Base-by-base conservation (phyloP, 2,329 filamentous ascomycete genomes). In the Aspergillus pseudotamarii region DNA sequence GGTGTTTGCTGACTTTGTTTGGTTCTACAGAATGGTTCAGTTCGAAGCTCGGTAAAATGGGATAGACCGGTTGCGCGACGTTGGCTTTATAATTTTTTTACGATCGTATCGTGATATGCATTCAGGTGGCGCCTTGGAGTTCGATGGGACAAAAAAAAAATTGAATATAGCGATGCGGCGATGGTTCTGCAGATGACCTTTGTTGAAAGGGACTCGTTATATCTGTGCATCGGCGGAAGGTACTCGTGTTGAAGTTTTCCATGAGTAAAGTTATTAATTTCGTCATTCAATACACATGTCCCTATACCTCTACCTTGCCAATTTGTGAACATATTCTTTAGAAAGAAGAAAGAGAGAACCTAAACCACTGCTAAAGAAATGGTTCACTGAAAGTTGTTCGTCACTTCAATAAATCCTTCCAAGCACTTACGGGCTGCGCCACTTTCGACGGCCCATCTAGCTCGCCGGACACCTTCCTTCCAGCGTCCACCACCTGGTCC, bases 381-480 rank as follows among this genome's bases (percentile, higher is more conserved):
- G 16, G 4, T 30, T 64, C 63, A 66, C 68, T 68, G 70, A 34
- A 82, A 71, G 58, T 70, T 71, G 73, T 94, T 93, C 11, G 92
- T 96, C 38, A 92, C 88, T 64, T 94, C 87, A 43, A 96, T 93
- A 80, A 97, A 98, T 26, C 84, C 84, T 62, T 89, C 84, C 88
- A 95, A 94, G 79, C 93, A 89, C 75, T 84, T 89, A 84, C 92
- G 89, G n/a, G 94, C 92, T 75, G 89, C 88, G 54, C 94, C 93
- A 76, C 92, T 97, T 78, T 89, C 87, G 55, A 99, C 86, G 12
- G 93, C 93, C 91, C 92, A 96, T 71, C 90, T 88, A 19, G 95
- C 95, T 75, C 93, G 86, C 71, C 94, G 84, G 16, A 97, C 87
- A 58, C 94, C 95, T 75, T 97, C 94, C 81, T 96, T 99, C 95